Percentiles rank a stretch among this genome's conserved stretches.
Conservation (phyloP, 805 yeast species). For the Pichia thaimueangensis region DNA sequence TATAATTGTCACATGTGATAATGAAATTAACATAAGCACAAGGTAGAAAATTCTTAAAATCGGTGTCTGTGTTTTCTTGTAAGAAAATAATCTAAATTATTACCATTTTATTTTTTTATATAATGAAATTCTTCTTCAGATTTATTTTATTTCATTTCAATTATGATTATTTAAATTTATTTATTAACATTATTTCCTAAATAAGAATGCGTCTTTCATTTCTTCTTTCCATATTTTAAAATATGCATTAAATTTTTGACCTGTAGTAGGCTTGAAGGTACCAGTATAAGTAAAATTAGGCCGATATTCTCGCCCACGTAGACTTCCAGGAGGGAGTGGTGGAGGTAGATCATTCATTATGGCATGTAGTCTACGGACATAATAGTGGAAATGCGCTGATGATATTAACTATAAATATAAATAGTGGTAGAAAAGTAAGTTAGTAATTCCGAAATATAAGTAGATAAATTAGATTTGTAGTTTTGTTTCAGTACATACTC, state of each 20-base stretch:
- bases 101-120: too few relatives aligned
- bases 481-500: slow-evolving; percentile 4
- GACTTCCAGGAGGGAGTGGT: slow-evolving; percentile 26
- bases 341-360: slow-evolving; percentile 55
- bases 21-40: too few relatives aligned
- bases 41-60: too few relatives aligned
- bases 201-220: slow-evolving; percentile 46
- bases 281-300: not conserved
- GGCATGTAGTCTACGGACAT: slow-evolving; percentile 59
- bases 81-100: too few relatives aligned
- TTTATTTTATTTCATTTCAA: too few relatives aligned
- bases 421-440: not conserved
- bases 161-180: too few relatives aligned
- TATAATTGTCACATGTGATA: too few relatives aligned
- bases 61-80: too few relatives aligned
- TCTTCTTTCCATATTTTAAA: slow-evolving; percentile 56
- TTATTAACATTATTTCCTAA: slow-evolving; percentile 28
- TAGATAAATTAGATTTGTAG: too few relatives aligned
- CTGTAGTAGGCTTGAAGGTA: slow-evolving; percentile 38
- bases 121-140: too few relatives aligned
- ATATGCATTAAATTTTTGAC: slow-evolving; percentile 57
- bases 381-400: slow-evolving; percentile 53
- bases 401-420: slow-evolving; percentile 35
- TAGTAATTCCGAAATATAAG: too few relatives aligned
- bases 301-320: not conserved